Percentiles rank a stretch among this genome's conserved stretches.
Evolutionary conservation across 495 filamentous ascomycete species (phyloP).

Genomic region (Choiromyces venosus): DNA sequence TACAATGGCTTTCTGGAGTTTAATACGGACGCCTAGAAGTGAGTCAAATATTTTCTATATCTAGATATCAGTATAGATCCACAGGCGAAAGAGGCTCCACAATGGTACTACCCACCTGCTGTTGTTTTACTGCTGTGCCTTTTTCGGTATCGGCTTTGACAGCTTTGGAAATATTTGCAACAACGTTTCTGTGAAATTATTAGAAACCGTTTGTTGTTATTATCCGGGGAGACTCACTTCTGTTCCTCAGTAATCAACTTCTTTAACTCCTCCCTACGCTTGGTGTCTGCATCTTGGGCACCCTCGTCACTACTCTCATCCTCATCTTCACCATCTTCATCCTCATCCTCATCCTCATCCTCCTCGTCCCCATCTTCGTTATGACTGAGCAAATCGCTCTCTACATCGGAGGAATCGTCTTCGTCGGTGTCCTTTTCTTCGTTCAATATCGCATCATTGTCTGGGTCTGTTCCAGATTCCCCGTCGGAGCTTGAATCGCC

Average conservation of each 20-base stretch:
- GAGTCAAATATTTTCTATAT: conserved; percentile 66
- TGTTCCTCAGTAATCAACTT: conserved; percentile 67
- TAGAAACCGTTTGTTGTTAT: conserved; percentile 1
- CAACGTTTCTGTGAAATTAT: conserved; percentile 47
- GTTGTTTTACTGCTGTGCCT: conserved; percentile 74
- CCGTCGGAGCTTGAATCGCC: conserved; percentile 12
- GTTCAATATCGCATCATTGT: conserved; percentile 41
- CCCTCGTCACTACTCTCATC: conserved; percentile 32
- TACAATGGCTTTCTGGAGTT: conserved; percentile 81
- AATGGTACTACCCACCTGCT: conserved; percentile 48
- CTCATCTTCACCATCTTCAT: conserved; percentile 33
- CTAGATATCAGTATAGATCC: conserved; percentile 2
- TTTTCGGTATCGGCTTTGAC: conserved; percentile 75
- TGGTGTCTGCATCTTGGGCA: conserved; percentile 32
- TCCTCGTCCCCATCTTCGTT: conserved; percentile 34
- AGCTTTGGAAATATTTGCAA: conserved; percentile 63
- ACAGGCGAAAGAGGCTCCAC: not conserved
- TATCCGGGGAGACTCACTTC: conserved; percentile 42
- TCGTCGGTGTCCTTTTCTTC: conserved; percentile 45
- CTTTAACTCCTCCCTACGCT: conserved; percentile 54
- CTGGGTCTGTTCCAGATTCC: conserved; percentile 17
- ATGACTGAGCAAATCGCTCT: conserved; percentile 11
- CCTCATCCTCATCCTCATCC: conserved; percentile 31
- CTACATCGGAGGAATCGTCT: conserved; percentile 42
- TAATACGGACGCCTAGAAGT: conserved; percentile 79